Base-by-base conservation (phyloP, 2,329 filamentous ascomycete species). In the Aspergillus aculeatinus region DNA sequence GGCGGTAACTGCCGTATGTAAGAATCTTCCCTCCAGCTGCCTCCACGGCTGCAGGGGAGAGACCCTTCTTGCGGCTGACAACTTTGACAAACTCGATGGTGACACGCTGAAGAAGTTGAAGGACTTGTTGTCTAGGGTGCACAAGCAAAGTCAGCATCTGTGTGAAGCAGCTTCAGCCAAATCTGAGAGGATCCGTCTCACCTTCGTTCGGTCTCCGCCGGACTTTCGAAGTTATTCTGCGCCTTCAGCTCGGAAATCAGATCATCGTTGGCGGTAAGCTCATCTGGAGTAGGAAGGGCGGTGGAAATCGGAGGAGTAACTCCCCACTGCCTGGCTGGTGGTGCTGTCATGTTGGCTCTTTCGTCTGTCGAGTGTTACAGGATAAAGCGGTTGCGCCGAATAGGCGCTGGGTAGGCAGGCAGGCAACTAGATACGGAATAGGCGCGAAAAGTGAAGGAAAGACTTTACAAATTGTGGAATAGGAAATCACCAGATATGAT, bases 1-100 rank as follows among this genome's bases (percentile, higher is more conserved):
- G 83, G 44, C 93, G 89, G 76, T 94, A 99, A 77, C 95, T 98
- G 65, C 95, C 95, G 76, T 95, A 99, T 1, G 94, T 96, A 75
- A 96, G 96, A 67, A 99, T 88, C 79, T 94, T 95, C 65, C 93
- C 95, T 56, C 93, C 91, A 5, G 93, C 91, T 71, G 89, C 88
- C 67, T 93, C 91, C 50, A 95, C 85, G 50, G 95, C 85, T 33
- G 88, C 87, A 48, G 91, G 85, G 50, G 92, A 89, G 54, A 94
- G 82, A 54, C 83, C 88, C 74, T 89, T 92, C 70, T 86, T 83
- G 65, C 83, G 83, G 65, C 91, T 91, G 10, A 96, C 92, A 64
- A 87, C 84, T 74, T 88, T 88, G 59, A 99, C 91, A 69, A 99
- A 96, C 67, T 94, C 91, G 72, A 93, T 83, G 62, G 91, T 89